Evolutionary conservation across 257 asterid species (phyloP).

Genomic region (Salvia hispanica): DNA sequence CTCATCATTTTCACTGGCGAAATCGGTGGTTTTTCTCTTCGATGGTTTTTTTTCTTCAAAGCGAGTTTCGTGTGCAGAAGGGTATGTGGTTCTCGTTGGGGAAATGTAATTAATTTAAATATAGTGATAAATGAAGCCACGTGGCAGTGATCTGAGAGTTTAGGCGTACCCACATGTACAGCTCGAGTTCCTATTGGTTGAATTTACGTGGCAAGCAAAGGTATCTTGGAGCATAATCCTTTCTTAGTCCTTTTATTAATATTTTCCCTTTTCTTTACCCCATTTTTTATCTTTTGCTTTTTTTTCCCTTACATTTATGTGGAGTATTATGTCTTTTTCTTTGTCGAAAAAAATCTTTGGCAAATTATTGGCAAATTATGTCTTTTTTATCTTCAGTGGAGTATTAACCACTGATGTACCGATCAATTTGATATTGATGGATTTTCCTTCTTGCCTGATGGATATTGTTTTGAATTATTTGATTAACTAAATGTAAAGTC

Average conservation of each 20-base stretch:
- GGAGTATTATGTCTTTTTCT: too few species aligned
- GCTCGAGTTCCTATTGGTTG: conserved; percentile 39
- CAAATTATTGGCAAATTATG: too few species aligned
- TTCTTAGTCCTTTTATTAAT: not conserved
- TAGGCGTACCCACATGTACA: conserved; percentile 27
- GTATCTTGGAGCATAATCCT: conserved; percentile 31
- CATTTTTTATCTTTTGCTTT: not conserved
- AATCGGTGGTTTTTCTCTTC: not conserved
- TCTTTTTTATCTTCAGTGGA: too few species aligned
- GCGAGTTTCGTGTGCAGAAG: conserved; percentile 7
- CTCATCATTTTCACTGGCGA: conserved; percentile 42
- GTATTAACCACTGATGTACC: too few species aligned
- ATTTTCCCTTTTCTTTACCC: not conserved
- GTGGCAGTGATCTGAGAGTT: conserved; percentile 18
- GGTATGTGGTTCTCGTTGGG: not conserved
- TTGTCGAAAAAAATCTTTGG: too few species aligned
- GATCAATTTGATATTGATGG: too few species aligned
- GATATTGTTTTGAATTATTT: too few species aligned
- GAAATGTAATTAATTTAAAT: conserved; percentile 8
- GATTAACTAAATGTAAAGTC: too few species aligned
- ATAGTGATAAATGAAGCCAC: conserved; percentile 27
- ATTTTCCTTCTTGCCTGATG: too few species aligned
- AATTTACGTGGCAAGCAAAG: conserved; percentile 44
- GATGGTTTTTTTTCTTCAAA: not conserved
- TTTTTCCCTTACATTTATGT: not conserved